Evolutionary conservation across 352 stramenopile genomes (phyloP), one percentile per base, ranked within the genome.

Genomic region (Globisporangium abappressorium): DNA sequence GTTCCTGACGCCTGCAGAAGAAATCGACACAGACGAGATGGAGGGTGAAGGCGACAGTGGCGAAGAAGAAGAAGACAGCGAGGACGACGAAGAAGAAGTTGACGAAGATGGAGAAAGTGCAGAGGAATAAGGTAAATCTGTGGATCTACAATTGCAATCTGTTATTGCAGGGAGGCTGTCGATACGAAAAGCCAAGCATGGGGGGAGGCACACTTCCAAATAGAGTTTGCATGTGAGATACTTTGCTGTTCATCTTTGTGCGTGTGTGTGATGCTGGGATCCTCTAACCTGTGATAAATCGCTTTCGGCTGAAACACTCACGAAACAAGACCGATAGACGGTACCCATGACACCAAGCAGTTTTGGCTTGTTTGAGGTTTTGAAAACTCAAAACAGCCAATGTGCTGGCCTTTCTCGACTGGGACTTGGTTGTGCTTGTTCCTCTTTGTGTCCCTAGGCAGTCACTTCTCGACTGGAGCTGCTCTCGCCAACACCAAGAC

Each of bases 1-100:
- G 62, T 86, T 85, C 68, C 70, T 77, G 6, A 71, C 85, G 34
- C 76, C 80, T 18, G 74, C 73, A 0, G 78, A 77, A 36, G 71
- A 77, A 54, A 62, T 83, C 47, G 59, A 70, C 24, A 34, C 68
- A 11, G 33, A 62, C 15, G 36, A 73, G 9, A 70, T 11, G 61
- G 38, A 46, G 22, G 20, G 11, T 18, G 36, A 49, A 2, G 28
- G 51, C 2, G 43, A n/a, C 8, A 43, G 26, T 6, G 5, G 1
- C 11, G 38, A 59, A 49, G 20, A 56, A n/a, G 56, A 15, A 20
- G 56, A 61, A 4, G 33, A 22, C 20, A 36, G 24, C 5, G 56
- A 47, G 9, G 33, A 30, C n/a, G 43, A 22, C 6, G 43, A 69
- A 57, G 22, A 53, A 46, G 26, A 57, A 43, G 26, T 7, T 2